Conservation (phyloP, 1,284 basidiomycete genomes). For the Irpex sp. region DNA sequence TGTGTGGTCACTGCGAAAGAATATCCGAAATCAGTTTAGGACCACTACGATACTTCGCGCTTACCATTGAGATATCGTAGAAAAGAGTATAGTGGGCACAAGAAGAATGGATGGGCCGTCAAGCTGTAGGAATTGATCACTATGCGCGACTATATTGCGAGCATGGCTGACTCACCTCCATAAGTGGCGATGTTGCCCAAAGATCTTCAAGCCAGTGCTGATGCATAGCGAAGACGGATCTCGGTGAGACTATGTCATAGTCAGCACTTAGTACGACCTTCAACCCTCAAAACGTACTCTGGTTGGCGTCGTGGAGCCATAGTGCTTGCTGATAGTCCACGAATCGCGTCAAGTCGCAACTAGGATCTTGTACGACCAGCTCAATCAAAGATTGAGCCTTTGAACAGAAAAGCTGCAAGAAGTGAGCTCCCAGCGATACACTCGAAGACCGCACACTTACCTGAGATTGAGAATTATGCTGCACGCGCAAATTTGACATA, state of each 20-base stretch:
- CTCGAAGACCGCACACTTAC: neutral
- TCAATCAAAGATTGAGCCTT: conserved; percentile 22
- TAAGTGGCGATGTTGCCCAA: conserved; percentile 31
- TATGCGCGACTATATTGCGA: neutral
- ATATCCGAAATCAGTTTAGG: neutral
- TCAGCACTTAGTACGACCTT: neutral
- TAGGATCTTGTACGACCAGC: conserved; percentile 29
- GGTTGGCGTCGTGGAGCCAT: conserved; percentile 42
- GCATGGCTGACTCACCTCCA: conserved; percentile 15
- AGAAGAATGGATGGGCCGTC: conserved; percentile 25
- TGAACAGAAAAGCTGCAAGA: neutral
- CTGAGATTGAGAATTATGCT: neutral
- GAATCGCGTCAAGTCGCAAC: conserved; percentile 38
- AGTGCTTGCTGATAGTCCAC: conserved; percentile 51
- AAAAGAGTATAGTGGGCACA: conserved; percentile 23
- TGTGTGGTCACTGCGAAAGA: conserved; percentile 20
- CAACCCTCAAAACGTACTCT: conserved; percentile 27
- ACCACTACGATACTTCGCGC: conserved; percentile 7
- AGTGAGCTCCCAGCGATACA: neutral
- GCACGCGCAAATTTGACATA: neutral
- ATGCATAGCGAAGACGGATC: conserved; percentile 27
- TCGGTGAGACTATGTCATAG: conserved; percentile 1
- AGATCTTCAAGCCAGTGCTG: conserved; percentile 49
- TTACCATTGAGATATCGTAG: conserved; percentile 24
- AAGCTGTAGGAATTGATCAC: conserved; percentile 7